Evolutionary conservation across 2,329 filamentous ascomycete genomes (phyloP).

Genomic region (Xylariaceae sp.): DNA sequence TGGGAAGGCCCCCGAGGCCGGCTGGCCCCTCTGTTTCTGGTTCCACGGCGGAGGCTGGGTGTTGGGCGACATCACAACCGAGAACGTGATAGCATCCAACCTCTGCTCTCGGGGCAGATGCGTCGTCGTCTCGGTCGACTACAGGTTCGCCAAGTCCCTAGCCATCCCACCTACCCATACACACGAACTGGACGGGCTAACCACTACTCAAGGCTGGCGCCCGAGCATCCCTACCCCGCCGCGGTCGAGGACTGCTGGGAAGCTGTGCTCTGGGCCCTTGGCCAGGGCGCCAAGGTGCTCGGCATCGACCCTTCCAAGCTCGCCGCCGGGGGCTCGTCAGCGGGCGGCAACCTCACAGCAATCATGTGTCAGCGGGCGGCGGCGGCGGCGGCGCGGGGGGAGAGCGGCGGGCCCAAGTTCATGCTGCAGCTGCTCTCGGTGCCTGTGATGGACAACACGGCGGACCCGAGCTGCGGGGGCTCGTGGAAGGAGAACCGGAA

Average conservation of each 20-base stretch:
- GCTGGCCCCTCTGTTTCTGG: conserved; percentile 50
- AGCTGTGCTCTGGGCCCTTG: conserved; percentile 38
- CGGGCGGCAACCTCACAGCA: conserved; percentile 44
- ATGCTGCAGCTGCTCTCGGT: conserved; percentile 46
- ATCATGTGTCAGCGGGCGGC: conserved; percentile 45
- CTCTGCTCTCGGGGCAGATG: conserved; percentile 41
- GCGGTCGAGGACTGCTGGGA: conserved; percentile 52
- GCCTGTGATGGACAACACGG: conserved; percentile 52
- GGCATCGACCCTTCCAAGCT: conserved; percentile 35
- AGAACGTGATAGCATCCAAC: conserved; percentile 50
- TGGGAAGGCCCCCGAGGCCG: conserved; percentile 32
- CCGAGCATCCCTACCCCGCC: conserved; percentile 48
- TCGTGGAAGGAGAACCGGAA: conserved; percentile 45
- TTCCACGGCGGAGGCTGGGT: conserved; percentile 55
- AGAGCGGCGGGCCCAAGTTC: conserved; percentile 27
- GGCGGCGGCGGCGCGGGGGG: conserved; percentile 21
- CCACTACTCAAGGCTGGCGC: conserved; percentile 36
- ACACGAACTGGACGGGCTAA: conserved; percentile 2
- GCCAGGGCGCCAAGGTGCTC: conserved; percentile 20
- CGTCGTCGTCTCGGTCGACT: conserved; percentile 49
- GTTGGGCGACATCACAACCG: conserved; percentile 48
- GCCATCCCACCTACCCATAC: too few relatives aligned
- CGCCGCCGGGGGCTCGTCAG: conserved; percentile 43
- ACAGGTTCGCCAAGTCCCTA: too few relatives aligned
- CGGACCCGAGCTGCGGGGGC: conserved; percentile 31